These are phyloP conservation scores for Aspergillus novofumigatus DNA, from an alignment of 2,329 filamentous ascomycete genomes.

Conservation along the genomic window DNA sequence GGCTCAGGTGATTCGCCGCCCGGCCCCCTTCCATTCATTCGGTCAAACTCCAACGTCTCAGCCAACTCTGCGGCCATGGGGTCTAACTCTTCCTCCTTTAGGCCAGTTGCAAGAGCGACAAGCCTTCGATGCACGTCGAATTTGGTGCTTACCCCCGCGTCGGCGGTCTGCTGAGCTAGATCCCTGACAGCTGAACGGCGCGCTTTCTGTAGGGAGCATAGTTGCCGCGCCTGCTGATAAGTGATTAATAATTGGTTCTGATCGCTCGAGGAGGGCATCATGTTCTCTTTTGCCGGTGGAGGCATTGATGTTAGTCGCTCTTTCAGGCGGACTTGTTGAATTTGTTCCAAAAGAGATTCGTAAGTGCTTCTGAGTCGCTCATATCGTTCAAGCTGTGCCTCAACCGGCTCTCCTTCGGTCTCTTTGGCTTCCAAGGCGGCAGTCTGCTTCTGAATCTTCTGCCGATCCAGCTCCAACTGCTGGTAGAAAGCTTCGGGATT, in stretches of 20 bases:
- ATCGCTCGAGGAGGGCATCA: constrained; percentile 16
- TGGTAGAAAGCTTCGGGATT: constrained; percentile 40
- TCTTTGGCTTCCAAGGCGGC: constrained; percentile 34
- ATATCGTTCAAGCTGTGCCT: constrained; percentile 38
- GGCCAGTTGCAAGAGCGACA: constrained; percentile 44
- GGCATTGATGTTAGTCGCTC: constrained; percentile 23
- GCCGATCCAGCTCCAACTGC: constrained; percentile 42
- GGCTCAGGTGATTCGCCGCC: constrained; percentile 26
- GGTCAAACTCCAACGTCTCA: constrained; percentile 43
- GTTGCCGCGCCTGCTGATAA: constrained; percentile 29
- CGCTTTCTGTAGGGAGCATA: constrained; percentile 30
- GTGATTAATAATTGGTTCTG: constrained; percentile 28
- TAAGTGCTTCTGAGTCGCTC: constrained; percentile 32
- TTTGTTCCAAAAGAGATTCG: constrained; percentile 43
- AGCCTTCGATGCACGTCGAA: constrained; percentile 46
- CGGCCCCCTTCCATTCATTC: constrained; percentile 34
- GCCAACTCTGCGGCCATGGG: constrained; percentile 45
- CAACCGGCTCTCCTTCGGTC: constrained; percentile 31
- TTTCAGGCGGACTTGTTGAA: constrained; percentile 36
- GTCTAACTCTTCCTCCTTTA: constrained; percentile 46
- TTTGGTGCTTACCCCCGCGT: constrained; percentile 44
- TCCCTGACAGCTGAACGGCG: constrained; percentile 37
- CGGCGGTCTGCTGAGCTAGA: constrained; percentile 41
- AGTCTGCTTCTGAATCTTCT: constrained; percentile 39
- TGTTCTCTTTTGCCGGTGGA: constrained; percentile 10